A percentile compares a stretch with the other conserved stretches of the same genome.
Conservation (phyloP, 441 rosid genomes). For the Theobroma grandiflorum region DNA sequence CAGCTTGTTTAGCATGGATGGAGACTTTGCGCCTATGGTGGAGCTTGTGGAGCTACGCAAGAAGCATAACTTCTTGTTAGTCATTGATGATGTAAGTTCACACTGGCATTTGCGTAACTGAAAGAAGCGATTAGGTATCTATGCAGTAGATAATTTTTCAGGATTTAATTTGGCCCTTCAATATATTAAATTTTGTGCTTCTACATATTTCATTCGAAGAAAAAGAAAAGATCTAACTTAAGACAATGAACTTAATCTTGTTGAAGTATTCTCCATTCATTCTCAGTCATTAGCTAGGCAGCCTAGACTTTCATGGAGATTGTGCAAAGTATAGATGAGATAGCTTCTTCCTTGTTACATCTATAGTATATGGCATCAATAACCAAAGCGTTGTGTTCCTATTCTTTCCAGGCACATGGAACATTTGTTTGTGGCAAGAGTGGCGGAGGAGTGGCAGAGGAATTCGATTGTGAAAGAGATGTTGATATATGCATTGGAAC, state of each 20-base stretch:
- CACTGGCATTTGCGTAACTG: neutral
- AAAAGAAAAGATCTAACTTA: constrained; percentile 5
- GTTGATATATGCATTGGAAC: constrained; percentile 92
- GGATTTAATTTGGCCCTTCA: neutral
- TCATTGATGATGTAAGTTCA: constrained; percentile 88
- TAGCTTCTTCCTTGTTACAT: neutral
- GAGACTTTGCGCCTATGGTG: constrained; percentile 94
- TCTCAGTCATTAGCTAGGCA: neutral
- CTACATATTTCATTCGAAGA: neutral
- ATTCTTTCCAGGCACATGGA: constrained; percentile 88
- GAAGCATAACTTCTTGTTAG: constrained; percentile 78
- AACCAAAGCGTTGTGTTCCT: constrained; percentile 13
- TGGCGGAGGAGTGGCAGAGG: constrained; percentile 96
- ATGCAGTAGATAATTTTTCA: neutral
- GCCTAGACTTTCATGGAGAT: neutral
- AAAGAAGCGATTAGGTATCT: constrained; percentile 20
- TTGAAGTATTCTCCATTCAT: neutral
- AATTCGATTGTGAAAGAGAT: constrained; percentile 79
- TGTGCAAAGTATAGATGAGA: neutral
- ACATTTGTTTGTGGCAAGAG: constrained; percentile 91
- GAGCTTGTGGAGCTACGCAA: constrained; percentile 78
- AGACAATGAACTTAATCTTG: constrained; percentile 16
- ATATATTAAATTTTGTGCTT: neutral
- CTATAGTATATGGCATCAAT: constrained; percentile 4
- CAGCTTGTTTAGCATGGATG: constrained; percentile 99